Conservation (phyloP, 805 yeast species). For the Kuraishia molischiana region DNA sequence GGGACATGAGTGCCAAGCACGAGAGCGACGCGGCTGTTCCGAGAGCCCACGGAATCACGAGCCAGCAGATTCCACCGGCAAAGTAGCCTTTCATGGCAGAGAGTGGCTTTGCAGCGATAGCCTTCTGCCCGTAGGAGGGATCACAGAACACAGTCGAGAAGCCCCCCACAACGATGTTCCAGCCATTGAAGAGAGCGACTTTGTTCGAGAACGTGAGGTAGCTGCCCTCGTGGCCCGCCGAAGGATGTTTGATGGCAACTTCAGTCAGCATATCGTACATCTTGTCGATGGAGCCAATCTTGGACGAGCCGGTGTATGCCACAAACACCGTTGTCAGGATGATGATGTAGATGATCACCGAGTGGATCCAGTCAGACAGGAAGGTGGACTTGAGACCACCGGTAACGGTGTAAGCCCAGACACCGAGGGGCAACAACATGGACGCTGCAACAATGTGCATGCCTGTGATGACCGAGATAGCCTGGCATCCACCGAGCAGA, state of each 20-base stretch:
- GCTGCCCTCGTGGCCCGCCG: constrained; percentile 11
- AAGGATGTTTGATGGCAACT: constrained; percentile 20
- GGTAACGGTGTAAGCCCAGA: constrained; percentile 34
- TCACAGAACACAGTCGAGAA: constrained; percentile 19
- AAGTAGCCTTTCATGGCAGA: constrained; percentile 21
- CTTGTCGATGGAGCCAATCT: constrained; percentile 33
- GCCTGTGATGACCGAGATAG: constrained; percentile 30
- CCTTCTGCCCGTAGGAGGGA: constrained; percentile 20
- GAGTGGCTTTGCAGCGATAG: constrained; percentile 17
- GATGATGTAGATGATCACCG: constrained; percentile 23
- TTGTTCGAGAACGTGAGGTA: constrained; percentile 22
- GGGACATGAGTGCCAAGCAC: constrained; percentile 21
- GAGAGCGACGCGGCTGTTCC: constrained; percentile 22
- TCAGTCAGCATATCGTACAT: constrained; percentile 31
- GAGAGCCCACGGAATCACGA: constrained; percentile 20
- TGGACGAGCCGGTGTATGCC: constrained; percentile 23
- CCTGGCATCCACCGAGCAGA: constrained; percentile 34
- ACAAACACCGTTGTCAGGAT: constrained; percentile 21
- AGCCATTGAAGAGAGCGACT: constrained; percentile 18
- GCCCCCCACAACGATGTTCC: constrained; percentile 12
- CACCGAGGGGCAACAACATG: constrained; percentile 36
- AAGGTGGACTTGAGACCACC: constrained; percentile 49
- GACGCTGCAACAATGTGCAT: constrained; percentile 36
- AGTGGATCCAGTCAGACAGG: constrained; percentile 42
- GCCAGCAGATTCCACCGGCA: constrained; percentile 22